Evolutionary conservation across 2,329 filamentous ascomycete genomes (phyloP).

Genomic region (Diaporthe helianthi): DNA sequence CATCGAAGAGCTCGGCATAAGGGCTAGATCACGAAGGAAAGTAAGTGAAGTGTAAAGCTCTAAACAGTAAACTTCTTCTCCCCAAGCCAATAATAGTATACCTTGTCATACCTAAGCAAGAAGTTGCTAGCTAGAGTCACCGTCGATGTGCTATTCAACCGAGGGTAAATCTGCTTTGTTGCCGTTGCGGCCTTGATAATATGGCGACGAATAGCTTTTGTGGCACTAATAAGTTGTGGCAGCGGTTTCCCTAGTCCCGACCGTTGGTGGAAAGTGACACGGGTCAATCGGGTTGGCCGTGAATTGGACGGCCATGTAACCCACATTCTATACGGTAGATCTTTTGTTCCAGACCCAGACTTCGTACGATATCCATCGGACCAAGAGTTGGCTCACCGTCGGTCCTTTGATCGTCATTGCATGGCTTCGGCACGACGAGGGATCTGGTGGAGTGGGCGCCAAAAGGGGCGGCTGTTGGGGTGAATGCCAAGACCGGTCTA

Average conservation of each 20-base stretch:
- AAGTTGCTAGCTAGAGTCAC: too few relatives aligned
- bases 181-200: background rate
- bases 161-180: background rate
- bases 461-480: conserved; percentile 9
- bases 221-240: background rate
- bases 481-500: conserved; percentile 12
- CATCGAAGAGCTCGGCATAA: conserved; percentile 25
- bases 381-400: conserved; percentile 2
- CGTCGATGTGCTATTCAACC: background rate
- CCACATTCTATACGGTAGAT: conserved; percentile 20
- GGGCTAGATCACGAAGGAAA: too few relatives aligned
- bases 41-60: too few relatives aligned
- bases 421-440: background rate
- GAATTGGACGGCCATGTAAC: conserved; percentile 17
- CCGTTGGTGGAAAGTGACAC: background rate
- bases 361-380: background rate
- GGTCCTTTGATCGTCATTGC: background rate
- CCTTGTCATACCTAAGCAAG: too few relatives aligned
- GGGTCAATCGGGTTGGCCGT: conserved; percentile 6
- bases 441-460: conserved; percentile 1
- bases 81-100: too few relatives aligned
- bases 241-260: conserved; percentile 6
- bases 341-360: conserved; percentile 13
- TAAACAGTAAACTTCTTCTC: too few relatives aligned
- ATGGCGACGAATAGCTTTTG: background rate